These are phyloP conservation scores for Geotrichum cucujoidarum DNA, from an alignment of 1,139 yeast genomes.

Conservation along the genomic window DNA sequence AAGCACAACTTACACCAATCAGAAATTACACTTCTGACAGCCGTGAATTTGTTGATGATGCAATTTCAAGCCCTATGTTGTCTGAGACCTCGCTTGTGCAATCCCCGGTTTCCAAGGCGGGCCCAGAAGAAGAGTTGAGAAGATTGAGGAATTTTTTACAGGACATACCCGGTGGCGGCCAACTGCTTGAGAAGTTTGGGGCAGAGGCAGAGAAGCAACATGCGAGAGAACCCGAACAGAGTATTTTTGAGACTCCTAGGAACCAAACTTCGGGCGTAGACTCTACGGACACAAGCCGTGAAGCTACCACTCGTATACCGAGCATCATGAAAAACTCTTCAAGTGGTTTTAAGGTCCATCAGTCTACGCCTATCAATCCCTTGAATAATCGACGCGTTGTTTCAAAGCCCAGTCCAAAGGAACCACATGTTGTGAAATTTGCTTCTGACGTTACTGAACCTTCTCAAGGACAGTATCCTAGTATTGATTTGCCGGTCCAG, in stretches of 20 bases:
- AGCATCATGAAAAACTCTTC: too few relatives aligned
- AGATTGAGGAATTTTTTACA: slow-evolving; percentile 10
- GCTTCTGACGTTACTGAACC: too few relatives aligned
- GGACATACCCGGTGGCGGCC: slow-evolving; percentile 14
- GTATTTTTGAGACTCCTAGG: slow-evolving; percentile 2
- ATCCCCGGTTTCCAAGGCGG: background rate
- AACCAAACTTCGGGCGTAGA: too few relatives aligned
- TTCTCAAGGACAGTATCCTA: too few relatives aligned
- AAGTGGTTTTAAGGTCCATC: too few relatives aligned
- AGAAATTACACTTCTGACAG: background rate
- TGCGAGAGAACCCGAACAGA: background rate
- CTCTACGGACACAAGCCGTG: too few relatives aligned
- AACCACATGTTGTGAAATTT: too few relatives aligned
- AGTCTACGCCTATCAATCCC: too few relatives aligned
- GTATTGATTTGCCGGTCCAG: too few relatives aligned
- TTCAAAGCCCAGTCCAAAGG: too few relatives aligned
- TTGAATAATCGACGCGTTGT: too few relatives aligned
- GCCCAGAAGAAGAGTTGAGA: background rate
- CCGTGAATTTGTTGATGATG: background rate
- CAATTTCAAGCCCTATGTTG: slow-evolving; percentile 5
- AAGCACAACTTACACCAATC: slow-evolving; percentile 1
- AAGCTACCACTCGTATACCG: too few relatives aligned
- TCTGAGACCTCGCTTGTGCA: background rate
- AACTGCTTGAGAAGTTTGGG: slow-evolving; percentile 13
- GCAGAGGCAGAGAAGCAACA: background rate